Conservation (phyloP, 768 basidiomycete species). For the Scleroderma citrinum region DNA sequence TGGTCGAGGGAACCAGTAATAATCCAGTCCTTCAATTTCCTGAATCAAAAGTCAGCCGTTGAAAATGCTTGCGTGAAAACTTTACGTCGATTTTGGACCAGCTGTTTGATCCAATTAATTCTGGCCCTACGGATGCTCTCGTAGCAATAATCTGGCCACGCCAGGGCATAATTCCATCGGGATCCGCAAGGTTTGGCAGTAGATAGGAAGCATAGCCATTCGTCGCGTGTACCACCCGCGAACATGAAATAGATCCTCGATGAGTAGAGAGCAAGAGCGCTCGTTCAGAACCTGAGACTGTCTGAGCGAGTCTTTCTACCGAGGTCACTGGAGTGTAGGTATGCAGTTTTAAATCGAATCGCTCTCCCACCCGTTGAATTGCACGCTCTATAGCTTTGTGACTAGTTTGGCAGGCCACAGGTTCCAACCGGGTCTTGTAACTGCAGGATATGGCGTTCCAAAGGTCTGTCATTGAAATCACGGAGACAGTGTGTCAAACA, state of each 20-base stretch:
- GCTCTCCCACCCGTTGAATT: slow-evolving; percentile 15
- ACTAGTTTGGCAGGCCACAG: slow-evolving; percentile 83
- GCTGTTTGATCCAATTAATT: too few species aligned
- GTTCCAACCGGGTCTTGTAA: slow-evolving; percentile 52
- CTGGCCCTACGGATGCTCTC: slow-evolving; percentile 34
- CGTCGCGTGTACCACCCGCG: slow-evolving; percentile 77
- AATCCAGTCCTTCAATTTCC: too few species aligned
- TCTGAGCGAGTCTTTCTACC: slow-evolving; percentile 23
- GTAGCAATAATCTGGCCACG: slow-evolving; percentile 62
- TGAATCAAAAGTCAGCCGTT: too few species aligned
- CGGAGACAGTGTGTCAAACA: not conserved
- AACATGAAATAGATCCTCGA: slow-evolving; percentile 56
- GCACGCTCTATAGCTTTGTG: slow-evolving; percentile 53
- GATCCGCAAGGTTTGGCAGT: slow-evolving; percentile 59
- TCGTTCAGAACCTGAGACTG: not conserved
- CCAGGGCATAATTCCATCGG: slow-evolving; percentile 54
- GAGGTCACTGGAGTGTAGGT: slow-evolving; percentile 67
- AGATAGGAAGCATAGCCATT: slow-evolving; percentile 80
- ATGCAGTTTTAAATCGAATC: slow-evolving; percentile 49
- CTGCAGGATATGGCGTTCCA: slow-evolving; percentile 44
- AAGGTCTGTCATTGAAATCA: slow-evolving; percentile 14
- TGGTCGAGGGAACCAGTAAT: slow-evolving; percentile 81
- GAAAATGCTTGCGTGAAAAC: too few species aligned
- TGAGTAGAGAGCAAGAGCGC: slow-evolving; percentile 39
- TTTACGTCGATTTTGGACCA: too few species aligned